phyloP scores from a whole-genome alignment of 1,284 basidiomycete genomes.

The Neonothopanus nambi region DNA sequence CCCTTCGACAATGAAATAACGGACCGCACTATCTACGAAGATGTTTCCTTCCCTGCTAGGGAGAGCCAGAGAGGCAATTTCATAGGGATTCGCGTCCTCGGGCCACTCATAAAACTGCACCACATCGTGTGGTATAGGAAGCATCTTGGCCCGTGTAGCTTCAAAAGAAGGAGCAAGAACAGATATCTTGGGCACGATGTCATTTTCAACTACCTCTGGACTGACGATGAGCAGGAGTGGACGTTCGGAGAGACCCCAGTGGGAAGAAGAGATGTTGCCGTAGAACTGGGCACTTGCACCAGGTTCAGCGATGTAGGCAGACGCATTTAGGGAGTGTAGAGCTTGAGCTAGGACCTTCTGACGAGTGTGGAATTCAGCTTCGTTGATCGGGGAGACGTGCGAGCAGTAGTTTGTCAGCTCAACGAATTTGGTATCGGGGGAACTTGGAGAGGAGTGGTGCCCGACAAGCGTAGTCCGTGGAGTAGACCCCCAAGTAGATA shows the following conservation, averaged over 20 bases:
- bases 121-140: constrained; percentile 48
- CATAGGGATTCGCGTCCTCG: constrained; percentile 73
- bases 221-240: constrained; percentile 73
- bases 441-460: background rate
- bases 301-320: constrained; percentile 75
- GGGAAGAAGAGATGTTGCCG: constrained; percentile 60
- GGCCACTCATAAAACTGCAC: constrained; percentile 69
- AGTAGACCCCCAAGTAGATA: no score
- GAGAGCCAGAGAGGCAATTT: constrained; percentile 50
- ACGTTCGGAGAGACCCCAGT: constrained; percentile 77
- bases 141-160: constrained; percentile 61
- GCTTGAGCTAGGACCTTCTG: constrained; percentile 53
- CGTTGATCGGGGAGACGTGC: constrained; percentile 47
- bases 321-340: constrained; percentile 50
- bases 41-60: constrained; percentile 38
- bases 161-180: constrained; percentile 82
- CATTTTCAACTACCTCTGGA: constrained; percentile 33
- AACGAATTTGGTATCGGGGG: constrained; percentile 29
- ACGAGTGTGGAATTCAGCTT: constrained; percentile 49
- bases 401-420: constrained; percentile 52
- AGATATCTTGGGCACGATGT: constrained; percentile 45
- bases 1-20: constrained; percentile 65
- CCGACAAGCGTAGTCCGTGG: no score
- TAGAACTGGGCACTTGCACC: constrained; percentile 73
- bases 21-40: constrained; percentile 61